Conservation (phyloP, 2,329 filamentous ascomycete species). For the Didymella pinodella region DNA sequence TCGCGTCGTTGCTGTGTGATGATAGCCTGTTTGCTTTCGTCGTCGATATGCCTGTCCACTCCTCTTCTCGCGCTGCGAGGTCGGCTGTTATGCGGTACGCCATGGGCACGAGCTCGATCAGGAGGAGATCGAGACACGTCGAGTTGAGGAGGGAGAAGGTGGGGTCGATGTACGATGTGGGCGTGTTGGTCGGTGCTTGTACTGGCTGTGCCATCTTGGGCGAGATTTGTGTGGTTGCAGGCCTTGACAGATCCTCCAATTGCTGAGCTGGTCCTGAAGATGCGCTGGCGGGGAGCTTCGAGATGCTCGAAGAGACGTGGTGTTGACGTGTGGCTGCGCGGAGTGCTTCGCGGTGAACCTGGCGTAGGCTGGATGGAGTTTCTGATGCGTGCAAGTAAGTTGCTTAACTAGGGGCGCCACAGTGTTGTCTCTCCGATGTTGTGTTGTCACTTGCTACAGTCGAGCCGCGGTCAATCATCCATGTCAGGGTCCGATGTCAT, state of each 20-base stretch:
- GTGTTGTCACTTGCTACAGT: constrained; percentile 1
- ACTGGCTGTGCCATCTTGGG: constrained; percentile 27
- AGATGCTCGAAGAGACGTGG: background rate
- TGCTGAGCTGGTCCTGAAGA: background rate
- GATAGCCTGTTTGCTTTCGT: constrained; percentile 30
- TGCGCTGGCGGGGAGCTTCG: constrained; percentile 1
- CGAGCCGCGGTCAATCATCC: constrained; percentile 18
- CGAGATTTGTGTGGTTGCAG: background rate
- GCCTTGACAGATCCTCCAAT: background rate
- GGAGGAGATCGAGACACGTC: constrained; percentile 89
- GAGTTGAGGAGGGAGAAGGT: constrained; percentile 78
- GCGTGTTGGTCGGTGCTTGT: constrained; percentile 24
- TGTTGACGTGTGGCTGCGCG: background rate
- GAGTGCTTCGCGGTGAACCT: background rate
- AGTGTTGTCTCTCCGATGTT: background rate
- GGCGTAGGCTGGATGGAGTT: background rate
- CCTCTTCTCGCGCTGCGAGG: constrained; percentile 63
- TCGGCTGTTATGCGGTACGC: constrained; percentile 85
- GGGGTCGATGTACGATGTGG: constrained; percentile 68
- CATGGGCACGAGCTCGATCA: constrained; percentile 96
- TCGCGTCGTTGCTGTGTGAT: constrained; percentile 34
- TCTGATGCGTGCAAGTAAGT: background rate
- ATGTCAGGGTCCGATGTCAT: constrained; percentile 22
- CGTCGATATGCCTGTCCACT: constrained; percentile 39
- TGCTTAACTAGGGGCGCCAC: background rate